These are phyloP conservation scores for Botryotinia convoluta DNA, from an alignment of 2,329 filamentous ascomycete species.

Conservation along the genomic window DNA sequence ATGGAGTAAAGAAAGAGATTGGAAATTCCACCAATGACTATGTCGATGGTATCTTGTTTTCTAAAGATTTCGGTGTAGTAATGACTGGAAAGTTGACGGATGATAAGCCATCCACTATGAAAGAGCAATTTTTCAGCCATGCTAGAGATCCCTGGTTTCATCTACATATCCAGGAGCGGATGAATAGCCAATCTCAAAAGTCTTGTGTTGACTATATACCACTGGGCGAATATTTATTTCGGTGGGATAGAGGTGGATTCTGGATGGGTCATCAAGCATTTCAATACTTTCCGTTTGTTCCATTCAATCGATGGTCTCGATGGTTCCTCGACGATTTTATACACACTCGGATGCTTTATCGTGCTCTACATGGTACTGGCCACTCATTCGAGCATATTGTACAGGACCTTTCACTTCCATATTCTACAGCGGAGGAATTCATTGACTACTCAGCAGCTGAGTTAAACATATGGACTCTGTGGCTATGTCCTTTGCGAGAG, in stretches of 20 bases:
- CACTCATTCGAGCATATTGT: background rate
- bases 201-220: background rate
- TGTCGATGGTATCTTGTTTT: background rate
- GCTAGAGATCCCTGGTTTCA: conserved; percentile 4
- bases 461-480: background rate
- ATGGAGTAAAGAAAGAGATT: background rate
- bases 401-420: background rate
- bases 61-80: background rate
- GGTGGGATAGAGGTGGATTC: background rate
- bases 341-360: background rate
- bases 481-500: conserved; percentile 1
- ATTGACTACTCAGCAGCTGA: background rate
- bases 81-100: background rate
- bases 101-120: too few relatives aligned
- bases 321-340: background rate
- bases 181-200: background rate
- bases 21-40: background rate
- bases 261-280: conserved; percentile 7
- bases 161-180: background rate
- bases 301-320: background rate
- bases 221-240: background rate
- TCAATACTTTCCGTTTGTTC: background rate
- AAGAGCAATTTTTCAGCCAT: background rate
- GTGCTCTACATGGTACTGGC: background rate
- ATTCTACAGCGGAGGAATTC: background rate